Percentiles rank a stretch among this genome's conserved stretches.
Evolutionary conservation across 2,329 filamentous ascomycete species (phyloP).

Genomic region (Xylariaceae sp.): DNA sequence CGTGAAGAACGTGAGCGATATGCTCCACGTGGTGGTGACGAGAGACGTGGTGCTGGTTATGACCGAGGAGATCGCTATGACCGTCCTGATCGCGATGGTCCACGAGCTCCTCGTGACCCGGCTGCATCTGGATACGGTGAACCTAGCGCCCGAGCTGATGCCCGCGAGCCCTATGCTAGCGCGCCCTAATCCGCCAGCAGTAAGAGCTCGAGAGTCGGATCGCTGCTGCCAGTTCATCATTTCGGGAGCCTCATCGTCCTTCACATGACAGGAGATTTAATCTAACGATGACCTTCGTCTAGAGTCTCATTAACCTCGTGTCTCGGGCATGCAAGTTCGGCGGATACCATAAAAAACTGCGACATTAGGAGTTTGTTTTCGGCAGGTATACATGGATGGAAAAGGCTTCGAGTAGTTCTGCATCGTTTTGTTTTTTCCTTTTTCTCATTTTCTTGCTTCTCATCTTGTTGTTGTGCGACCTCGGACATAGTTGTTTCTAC

Average conservation of each 20-base stretch:
- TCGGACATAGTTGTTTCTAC: slow-evolving; percentile 27
- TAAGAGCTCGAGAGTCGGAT: slow-evolving; percentile 29
- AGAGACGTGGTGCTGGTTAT: slow-evolving; percentile 34
- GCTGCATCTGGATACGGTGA: slow-evolving; percentile 51
- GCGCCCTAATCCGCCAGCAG: slow-evolving; percentile 37
- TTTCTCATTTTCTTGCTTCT: slow-evolving; percentile 30
- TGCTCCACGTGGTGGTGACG: slow-evolving; percentile 35
- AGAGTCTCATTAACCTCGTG: slow-evolving; percentile 34
- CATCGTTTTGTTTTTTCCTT: slow-evolving; percentile 35
- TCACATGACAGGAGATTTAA: slow-evolving; percentile 29
- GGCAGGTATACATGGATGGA: slow-evolving; percentile 46
- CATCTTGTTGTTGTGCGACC: slow-evolving; percentile 21
- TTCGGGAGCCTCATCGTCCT: slow-evolving; percentile 32
- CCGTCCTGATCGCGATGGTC: slow-evolving; percentile 51
- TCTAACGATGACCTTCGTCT: slow-evolving; percentile 27
- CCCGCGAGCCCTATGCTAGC: slow-evolving; percentile 53
- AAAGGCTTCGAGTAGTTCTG: slow-evolving; percentile 42
- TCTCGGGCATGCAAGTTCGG: slow-evolving; percentile 40
- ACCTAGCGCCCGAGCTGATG: slow-evolving; percentile 50
- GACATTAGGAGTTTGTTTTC: slow-evolving; percentile 43
- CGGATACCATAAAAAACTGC: slow-evolving; percentile 42
- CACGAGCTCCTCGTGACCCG: slow-evolving; percentile 50
- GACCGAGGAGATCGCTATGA: slow-evolving; percentile 53
- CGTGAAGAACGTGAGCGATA: slow-evolving; percentile 41
- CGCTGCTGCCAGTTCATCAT: slow-evolving; percentile 36